Conservation (phyloP, 2,329 filamentous ascomycete species). For the Arthrocladium fulminans region DNA sequence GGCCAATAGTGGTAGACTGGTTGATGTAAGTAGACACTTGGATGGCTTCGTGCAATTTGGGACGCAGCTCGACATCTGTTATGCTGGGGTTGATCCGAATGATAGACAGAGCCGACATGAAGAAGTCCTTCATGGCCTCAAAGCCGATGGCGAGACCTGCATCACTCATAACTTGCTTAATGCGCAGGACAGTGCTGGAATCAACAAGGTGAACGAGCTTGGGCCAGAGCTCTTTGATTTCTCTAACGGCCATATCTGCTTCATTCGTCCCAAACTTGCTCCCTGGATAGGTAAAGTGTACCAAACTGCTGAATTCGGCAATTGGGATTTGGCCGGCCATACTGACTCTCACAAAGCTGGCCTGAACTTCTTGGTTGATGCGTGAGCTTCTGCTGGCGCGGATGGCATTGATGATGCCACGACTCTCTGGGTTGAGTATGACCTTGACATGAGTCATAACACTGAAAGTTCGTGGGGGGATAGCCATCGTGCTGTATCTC, state of each 20-base stretch:
- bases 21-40: background rate
- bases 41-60: background rate
- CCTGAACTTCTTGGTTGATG: background rate
- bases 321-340: background rate
- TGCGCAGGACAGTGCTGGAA: background rate
- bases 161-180: conserved; percentile 4
- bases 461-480: background rate
- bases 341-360: background rate
- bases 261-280: background rate
- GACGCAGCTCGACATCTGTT: background rate
- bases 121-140: conserved; percentile 7
- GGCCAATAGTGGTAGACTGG: background rate
- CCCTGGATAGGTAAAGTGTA: background rate
- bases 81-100: background rate
- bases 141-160: background rate
- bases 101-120: background rate
- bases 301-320: background rate
- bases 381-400: conserved; percentile 3
- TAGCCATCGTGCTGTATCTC: background rate
- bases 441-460: conserved; percentile 1
- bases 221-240: conserved; percentile 5
- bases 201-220: background rate
- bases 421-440: conserved; percentile 1
- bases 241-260: background rate
- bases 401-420: conserved; percentile 6